These are phyloP conservation scores for Stemphylium beticola DNA, from an alignment of 2,329 filamentous ascomycete genomes.

Conservation along the genomic window DNA sequence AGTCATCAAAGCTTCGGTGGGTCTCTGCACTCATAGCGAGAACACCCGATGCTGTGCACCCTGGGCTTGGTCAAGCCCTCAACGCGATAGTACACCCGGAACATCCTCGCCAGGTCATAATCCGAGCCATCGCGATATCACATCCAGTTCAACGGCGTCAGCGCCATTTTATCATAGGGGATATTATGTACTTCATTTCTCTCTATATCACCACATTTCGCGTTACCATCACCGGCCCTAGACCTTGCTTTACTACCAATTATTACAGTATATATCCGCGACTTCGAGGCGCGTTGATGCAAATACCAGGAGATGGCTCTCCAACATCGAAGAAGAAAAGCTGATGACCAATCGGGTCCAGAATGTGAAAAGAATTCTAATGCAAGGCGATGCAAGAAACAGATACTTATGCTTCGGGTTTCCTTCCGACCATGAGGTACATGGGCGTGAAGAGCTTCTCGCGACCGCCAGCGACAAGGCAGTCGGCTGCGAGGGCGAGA, in stretches of 20 bases:
- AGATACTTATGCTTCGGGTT: slow-evolving; percentile 61
- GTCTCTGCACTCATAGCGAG: slow-evolving; percentile 13
- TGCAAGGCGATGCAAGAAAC: slow-evolving; percentile 21
- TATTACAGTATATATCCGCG: slow-evolving; percentile 39
- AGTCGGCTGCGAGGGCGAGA: slow-evolving; percentile 80
- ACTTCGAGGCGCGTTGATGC: slow-evolving; percentile 22
- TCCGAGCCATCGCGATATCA: too few species aligned
- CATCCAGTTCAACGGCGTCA: too few species aligned
- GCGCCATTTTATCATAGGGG: neutral
- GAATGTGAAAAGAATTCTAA: slow-evolving; percentile 25
- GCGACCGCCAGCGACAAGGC: slow-evolving; percentile 82
- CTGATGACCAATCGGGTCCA: slow-evolving; percentile 20
- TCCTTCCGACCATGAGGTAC: slow-evolving; percentile 95
- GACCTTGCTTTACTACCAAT: slow-evolving; percentile 18
- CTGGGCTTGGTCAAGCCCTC: neutral
- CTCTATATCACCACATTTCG: slow-evolving; percentile 16
- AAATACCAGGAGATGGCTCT: slow-evolving; percentile 21
- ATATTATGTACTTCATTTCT: slow-evolving; percentile 12
- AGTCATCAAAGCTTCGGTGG: slow-evolving; percentile 16
- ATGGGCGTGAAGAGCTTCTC: slow-evolving; percentile 97
- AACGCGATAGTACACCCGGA: neutral
- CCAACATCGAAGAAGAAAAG: slow-evolving; percentile 21
- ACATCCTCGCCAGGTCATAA: too few species aligned
- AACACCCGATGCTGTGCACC: slow-evolving; percentile 14
- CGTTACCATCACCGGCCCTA: slow-evolving; percentile 32